A percentile compares a stretch with the other conserved stretches of the same genome.
These are phyloP conservation scores for Schizosaccharomyces pombe DNA, from an alignment of 805 yeast genomes.

Conservation along the genomic window DNA sequence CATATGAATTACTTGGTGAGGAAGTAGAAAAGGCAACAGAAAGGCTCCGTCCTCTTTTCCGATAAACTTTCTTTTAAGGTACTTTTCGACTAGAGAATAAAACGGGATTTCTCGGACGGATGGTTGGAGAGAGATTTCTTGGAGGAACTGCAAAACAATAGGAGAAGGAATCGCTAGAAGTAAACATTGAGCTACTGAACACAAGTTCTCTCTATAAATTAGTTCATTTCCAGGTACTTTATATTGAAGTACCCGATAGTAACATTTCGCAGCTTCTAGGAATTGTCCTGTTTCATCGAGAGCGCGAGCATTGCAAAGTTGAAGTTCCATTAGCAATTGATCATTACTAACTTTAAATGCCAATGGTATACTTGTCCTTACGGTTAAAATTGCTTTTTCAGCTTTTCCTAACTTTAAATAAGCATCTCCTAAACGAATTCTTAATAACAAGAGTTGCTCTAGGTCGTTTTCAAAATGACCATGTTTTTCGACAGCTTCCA, in stretches of 20 bases:
- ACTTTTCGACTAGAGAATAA: background rate
- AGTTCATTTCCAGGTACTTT: background rate
- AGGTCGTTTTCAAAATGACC: background rate
- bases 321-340: background rate
- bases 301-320: background rate
- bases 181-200: background rate
- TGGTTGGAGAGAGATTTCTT: background rate
- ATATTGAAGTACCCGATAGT: background rate
- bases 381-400: background rate
- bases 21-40: background rate
- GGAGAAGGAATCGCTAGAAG: background rate
- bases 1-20: background rate
- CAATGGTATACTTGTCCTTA: background rate
- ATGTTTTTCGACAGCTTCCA: background rate
- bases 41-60: background rate
- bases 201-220: background rate
- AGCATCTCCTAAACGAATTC: background rate
- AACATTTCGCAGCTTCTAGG: background rate
- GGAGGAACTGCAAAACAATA: background rate
- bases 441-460: background rate
- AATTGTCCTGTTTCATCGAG: background rate
- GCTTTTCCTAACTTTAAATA: background rate
- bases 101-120: background rate
- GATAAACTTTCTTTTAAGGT: background rate
- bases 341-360: background rate